Evolutionary conservation across 148 eudicot genomes (phyloP).

Genomic region (Bassia scoparia): DNA sequence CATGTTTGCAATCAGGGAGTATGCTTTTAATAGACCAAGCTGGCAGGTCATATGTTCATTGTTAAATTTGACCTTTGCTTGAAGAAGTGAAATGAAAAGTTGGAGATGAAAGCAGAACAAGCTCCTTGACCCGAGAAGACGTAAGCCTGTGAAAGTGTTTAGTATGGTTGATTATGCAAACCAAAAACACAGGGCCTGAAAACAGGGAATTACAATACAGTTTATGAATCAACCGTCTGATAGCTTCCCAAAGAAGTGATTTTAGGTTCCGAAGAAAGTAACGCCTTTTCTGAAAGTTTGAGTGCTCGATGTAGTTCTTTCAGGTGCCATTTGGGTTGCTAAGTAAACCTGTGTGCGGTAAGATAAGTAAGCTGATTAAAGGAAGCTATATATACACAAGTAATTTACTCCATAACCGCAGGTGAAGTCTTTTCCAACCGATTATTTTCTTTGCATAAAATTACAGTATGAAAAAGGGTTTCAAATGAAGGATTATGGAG

Average conservation of each 20-base stretch:
- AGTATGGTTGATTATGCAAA: slow-evolving; percentile 11
- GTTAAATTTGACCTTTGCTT: slow-evolving; percentile 51
- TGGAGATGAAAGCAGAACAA: slow-evolving; percentile 88
- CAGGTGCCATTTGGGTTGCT: slow-evolving; percentile 84
- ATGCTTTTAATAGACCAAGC: slow-evolving; percentile 97
- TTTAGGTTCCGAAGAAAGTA: slow-evolving; percentile 62
- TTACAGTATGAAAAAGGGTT: neutral
- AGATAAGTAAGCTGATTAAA: neutral
- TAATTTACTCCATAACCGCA: neutral
- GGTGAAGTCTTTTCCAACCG: neutral
- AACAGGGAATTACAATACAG: neutral
- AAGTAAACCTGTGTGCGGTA: slow-evolving; percentile 47
- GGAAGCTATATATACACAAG: neutral
- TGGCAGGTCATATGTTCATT: slow-evolving; percentile 66
- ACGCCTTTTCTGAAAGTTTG: slow-evolving; percentile 69
- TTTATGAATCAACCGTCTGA: slow-evolving; percentile 48
- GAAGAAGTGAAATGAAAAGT: slow-evolving; percentile 50
- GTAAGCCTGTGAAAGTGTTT: slow-evolving; percentile 63
- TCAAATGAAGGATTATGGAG: neutral
- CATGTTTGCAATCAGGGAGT: slow-evolving; percentile 80
- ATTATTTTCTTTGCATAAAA: neutral
- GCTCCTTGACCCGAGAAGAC: slow-evolving; percentile 56
- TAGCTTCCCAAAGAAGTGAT: slow-evolving; percentile 47
- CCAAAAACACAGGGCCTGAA: neutral
- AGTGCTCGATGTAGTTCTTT: slow-evolving; percentile 80